These are phyloP conservation scores for Naganishia kalamii DNA, from an alignment of 768 basidiomycete species.

Conservation along the genomic window DNA sequence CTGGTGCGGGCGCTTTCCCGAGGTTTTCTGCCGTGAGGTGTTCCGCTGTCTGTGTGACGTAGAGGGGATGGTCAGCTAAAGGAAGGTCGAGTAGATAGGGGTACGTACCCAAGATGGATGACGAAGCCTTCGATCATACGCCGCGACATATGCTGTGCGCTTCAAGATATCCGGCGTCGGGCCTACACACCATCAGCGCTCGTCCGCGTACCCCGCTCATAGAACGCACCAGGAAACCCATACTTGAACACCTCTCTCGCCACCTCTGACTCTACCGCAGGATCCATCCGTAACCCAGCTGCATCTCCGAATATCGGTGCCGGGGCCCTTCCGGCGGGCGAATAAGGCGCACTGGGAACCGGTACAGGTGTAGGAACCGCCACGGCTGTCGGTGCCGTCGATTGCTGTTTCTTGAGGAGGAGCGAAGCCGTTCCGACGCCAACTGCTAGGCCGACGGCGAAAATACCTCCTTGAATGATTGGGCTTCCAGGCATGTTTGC, in stretches of 20 bases:
- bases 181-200: constrained; percentile 52
- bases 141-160: constrained; percentile 76
- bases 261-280: constrained; percentile 9
- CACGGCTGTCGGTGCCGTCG: constrained; percentile 53
- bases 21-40: constrained; percentile 62
- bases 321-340: constrained; percentile 21
- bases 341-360: constrained; percentile 24
- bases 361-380: constrained; percentile 27
- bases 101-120: constrained; percentile 84
- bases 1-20: not conserved
- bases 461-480: constrained; percentile 47
- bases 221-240: constrained; percentile 66
- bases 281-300: constrained; percentile 12
- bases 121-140: constrained; percentile 79
- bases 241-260: constrained; percentile 59
- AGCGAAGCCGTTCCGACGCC: constrained; percentile 60
- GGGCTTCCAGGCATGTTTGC: constrained; percentile 17
- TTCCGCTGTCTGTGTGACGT: constrained; percentile 72
- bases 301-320: constrained; percentile 29
- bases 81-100: not conserved
- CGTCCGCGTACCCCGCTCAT: not conserved
- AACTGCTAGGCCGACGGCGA: constrained; percentile 73
- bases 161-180: constrained; percentile 74
- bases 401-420: constrained; percentile 39
- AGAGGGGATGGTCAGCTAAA: not conserved